Conservation (phyloP, 345 rosid genomes). For the Clausena lansium region DNA sequence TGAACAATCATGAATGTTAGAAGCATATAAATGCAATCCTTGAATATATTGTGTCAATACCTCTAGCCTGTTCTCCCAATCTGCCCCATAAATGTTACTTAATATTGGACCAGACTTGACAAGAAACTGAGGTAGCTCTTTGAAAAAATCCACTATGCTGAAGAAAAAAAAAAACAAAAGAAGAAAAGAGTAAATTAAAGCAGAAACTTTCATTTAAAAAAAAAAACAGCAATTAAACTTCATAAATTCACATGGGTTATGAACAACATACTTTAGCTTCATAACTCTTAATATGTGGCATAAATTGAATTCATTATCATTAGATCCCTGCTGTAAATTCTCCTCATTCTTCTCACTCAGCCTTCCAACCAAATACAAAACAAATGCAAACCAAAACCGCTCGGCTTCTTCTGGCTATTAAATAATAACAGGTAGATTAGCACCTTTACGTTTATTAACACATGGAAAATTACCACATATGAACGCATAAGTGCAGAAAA, state of each 20-base stretch:
- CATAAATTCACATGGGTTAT: constrained; percentile 5
- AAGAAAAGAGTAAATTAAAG: not conserved
- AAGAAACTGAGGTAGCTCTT: constrained; percentile 85
- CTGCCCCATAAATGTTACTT: constrained; percentile 59
- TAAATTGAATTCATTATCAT: constrained; percentile 49
- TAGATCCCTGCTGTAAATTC: constrained; percentile 25
- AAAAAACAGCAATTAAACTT: not conserved
- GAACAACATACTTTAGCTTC: constrained; percentile 60
- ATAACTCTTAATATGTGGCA: constrained; percentile 74
- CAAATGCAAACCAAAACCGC: constrained; percentile 81
- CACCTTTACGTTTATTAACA: not conserved
- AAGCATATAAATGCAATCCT: not conserved
- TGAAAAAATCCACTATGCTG: constrained; percentile 85
- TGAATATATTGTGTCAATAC: constrained; percentile 31
- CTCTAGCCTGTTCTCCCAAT: constrained; percentile 92
- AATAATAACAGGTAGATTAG: not conserved
- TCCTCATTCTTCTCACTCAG: constrained; percentile 47
- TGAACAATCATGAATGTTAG: not conserved
- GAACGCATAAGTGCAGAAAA: not conserved
- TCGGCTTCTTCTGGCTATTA: constrained; percentile 82
- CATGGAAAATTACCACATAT: not conserved
- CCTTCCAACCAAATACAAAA: constrained; percentile 62
- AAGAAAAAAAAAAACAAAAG: constrained; percentile 21
- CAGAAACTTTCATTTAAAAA: not conserved
- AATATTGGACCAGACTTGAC: constrained; percentile 77